phyloP scores from a whole-genome alignment of 805 yeast species.

The Allodekkera sacchari region DNA sequence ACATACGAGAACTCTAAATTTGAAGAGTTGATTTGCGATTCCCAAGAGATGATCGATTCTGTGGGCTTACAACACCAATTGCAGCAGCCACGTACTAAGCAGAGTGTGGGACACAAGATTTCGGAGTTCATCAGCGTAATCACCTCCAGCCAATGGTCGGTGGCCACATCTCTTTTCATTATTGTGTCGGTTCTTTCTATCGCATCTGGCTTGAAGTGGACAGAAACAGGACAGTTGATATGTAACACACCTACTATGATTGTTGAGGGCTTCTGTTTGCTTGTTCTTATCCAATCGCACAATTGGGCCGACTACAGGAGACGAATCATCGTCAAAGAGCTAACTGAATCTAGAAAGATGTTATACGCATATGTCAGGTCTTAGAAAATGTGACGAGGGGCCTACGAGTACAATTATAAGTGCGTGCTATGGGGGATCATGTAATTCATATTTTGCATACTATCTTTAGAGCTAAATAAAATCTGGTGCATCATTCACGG shows the following conservation, averaged over 20 bases:
- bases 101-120: constrained; percentile 5
- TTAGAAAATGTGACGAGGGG: too few relatives aligned
- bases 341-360: constrained; percentile 8
- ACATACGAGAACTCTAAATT: constrained; percentile 17
- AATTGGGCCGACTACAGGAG: constrained; percentile 18
- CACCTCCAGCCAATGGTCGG: constrained; percentile 28
- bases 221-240: constrained; percentile 31
- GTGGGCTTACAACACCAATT: constrained; percentile 16
- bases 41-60: constrained; percentile 21
- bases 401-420: too few relatives aligned
- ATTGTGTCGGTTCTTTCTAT: constrained; percentile 24
- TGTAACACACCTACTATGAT: constrained; percentile 37
- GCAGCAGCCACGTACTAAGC: constrained; percentile 4
- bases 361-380: constrained; percentile 4
- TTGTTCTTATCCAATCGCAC: constrained; percentile 32
- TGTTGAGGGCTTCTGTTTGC: constrained; percentile 32
- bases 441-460: too few relatives aligned
- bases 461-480: too few relatives aligned
- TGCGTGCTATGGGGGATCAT: too few relatives aligned
- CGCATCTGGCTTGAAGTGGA: constrained; percentile 30
- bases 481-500: too few relatives aligned
- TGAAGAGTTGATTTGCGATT: constrained; percentile 22
- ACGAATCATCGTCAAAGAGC: constrained; percentile 5
- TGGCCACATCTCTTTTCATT: constrained; percentile 18
- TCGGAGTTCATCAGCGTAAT: constrained; percentile 19